Base-by-base conservation (phyloP, 2,329 filamentous ascomycete genomes). In the Fonsecaea multimorphosa region DNA sequence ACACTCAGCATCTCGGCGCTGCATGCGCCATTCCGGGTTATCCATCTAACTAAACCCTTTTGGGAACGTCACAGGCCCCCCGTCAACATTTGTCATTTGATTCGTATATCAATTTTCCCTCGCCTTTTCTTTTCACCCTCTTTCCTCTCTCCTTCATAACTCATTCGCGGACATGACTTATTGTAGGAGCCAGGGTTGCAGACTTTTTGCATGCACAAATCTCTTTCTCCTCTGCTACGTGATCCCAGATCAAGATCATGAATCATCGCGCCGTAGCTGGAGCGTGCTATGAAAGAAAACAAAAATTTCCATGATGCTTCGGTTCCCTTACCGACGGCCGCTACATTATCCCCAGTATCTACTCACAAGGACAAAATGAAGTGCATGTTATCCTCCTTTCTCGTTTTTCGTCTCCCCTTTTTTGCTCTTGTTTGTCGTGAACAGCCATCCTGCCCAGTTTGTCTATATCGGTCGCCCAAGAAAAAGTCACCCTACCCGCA, bases 301-400 rank as follows among this genome's bases (percentile, higher is more conserved):
- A 53, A 63, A 58, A 66, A 66, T 77, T 73, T 81, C 81, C 72
- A 85, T 87, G 83, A 87, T 76, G 81, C 81, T 80, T 78, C 78
- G 77, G 85, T 86, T 87, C 86, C 51, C 85, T 88, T 88, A 88
- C 86, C 85, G 82, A 88, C 84, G 85, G 83, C 78, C 78, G 85
- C 85, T 80, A 88, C 85, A 88, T 81, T 49, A 27, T 3, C 55
- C 58, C 51, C 22, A 31, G 19, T 2, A 29, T 64, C 49, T 14
- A 69, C 57, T 52, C 19, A 56, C 54, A 44, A 54, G 29, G 12
- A 22, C 11, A 54, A n/a, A n/a, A 3, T 54, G 27, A 32, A 31
- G 31, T 51, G 19, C 36, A 36, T 34, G 27, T 19, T 46, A 46
- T 11, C 14, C 11, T 32, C 8, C 38, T 11, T 58, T 40, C 49